Base-by-base conservation (phyloP, 352 stramenopile species). In the Poterioochromonas sp. region DNA sequence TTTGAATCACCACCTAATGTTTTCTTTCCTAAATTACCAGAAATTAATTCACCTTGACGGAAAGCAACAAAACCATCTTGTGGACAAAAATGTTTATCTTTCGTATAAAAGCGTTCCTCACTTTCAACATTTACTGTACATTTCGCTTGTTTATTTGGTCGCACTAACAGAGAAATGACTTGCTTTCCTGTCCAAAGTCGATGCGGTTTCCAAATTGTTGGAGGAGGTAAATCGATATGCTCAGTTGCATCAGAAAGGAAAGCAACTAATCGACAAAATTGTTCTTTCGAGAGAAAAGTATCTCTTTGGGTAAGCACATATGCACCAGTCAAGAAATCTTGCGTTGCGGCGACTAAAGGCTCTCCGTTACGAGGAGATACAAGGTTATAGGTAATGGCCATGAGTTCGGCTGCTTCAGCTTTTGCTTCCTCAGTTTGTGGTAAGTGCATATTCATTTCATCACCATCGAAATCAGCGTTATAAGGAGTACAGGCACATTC, bases 381-480 rank as follows among this genome's bases (percentile, higher is more conserved):
- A 22, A 99, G 81, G 83, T 99, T 99, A 76, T 98, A 86, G 78
- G 95, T 89, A 51, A 99, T 95, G n/a, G 91, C 91, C 94, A 99
- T 99, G 8, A 99, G 86, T 69, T 92, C 89, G 76, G 91, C 91
- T 0, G 96, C 96, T 83, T 99, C 96, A 3, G 94, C 91, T 43
- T 94, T 88, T 29, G 96, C 96, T 79, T 99, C 95, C 80, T 99
- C 95, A 0, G 95, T 99, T 85, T 99, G 96, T 34, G 96, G 96
- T 32, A 99, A 83, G 81, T 95, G 90, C 90, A 99, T 96, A 84
- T 99, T 99, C 95, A 99, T 99, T 83, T 99, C 95, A 80, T 99
- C 95, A 76, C 95, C 95, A 85, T 99, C 95, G 82, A 99, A 99
- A 85, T 99, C 96, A 47, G 95, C 95, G 80, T 99, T 99, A 85